These are phyloP conservation scores for Cadophora sp. DNA, from an alignment of 2,329 filamentous ascomycete genomes.

Conservation along the genomic window DNA sequence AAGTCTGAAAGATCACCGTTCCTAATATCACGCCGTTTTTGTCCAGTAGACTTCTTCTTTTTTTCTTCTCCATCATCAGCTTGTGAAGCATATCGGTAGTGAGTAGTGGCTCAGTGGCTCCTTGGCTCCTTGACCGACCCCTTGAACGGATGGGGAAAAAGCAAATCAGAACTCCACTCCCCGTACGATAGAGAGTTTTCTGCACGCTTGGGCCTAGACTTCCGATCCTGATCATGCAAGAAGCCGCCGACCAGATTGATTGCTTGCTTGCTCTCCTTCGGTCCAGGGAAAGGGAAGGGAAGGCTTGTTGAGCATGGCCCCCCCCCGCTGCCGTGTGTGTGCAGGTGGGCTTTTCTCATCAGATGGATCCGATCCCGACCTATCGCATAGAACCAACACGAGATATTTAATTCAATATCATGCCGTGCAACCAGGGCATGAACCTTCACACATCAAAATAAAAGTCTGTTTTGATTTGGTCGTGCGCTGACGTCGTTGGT, in stretches of 20 bases:
- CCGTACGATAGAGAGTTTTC: background rate
- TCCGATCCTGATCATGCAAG: slow-evolving; percentile 9
- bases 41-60: too few species aligned
- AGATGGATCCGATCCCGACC: background rate
- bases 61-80: too few species aligned
- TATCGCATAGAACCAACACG: background rate
- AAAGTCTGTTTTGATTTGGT: too few species aligned
- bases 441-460: too few species aligned
- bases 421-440: too few species aligned
- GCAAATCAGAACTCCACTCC: background rate
- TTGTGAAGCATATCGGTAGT: too few species aligned
- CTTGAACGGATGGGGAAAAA: too few species aligned
- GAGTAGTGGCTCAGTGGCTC: too few species aligned
- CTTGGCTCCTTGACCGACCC: too few species aligned
- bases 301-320: background rate
- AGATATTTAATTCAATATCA: too few species aligned
- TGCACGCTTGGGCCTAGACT: slow-evolving; percentile 1
- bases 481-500: background rate
- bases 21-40: too few species aligned
- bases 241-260: background rate
- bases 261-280: background rate
- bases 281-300: background rate
- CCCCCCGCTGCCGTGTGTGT: background rate
- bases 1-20: too few species aligned
- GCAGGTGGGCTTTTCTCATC: background rate